Evolutionary conservation across 768 basidiomycete species (phyloP).

Genomic region (Boletus subparvulus): DNA sequence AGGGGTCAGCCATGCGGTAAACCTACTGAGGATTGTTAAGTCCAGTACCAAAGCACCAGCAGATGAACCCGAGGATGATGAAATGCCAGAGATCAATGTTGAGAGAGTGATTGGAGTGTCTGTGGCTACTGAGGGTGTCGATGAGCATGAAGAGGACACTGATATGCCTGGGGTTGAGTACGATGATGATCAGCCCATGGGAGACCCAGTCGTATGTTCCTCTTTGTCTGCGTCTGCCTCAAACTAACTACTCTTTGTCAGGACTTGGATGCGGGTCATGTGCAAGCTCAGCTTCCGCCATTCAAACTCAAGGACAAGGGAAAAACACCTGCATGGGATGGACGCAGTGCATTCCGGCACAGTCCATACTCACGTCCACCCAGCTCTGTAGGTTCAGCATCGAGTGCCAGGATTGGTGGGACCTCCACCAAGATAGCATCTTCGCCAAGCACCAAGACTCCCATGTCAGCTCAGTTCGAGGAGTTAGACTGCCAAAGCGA

Average conservation of each 20-base stretch:
- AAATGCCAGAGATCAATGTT: too few species aligned
- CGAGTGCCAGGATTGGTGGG: not conserved
- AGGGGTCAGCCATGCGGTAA: not conserved
- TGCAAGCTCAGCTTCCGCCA: not conserved
- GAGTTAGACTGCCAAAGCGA: not conserved
- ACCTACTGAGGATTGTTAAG: not conserved
- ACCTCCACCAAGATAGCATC: too few species aligned
- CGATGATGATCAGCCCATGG: too few species aligned
- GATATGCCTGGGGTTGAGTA: too few species aligned
- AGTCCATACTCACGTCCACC: not conserved
- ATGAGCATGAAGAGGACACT: too few species aligned
- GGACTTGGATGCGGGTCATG: not conserved
- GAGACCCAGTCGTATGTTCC: too few species aligned
- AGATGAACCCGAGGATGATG: too few species aligned
- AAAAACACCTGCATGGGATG: not conserved
- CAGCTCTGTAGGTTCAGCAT: not conserved
- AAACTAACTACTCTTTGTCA: not conserved
- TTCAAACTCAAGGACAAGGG: not conserved
- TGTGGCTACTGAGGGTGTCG: too few species aligned
- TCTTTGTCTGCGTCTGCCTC: not conserved
- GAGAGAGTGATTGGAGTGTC: too few species aligned
- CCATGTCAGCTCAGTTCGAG: not conserved
- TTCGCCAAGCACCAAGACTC: not conserved
- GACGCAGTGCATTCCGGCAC: not conserved
- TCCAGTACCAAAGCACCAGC: not conserved